Percentiles rank a stretch among this genome's conserved stretches.
phyloP scores from a whole-genome alignment of 768 basidiomycete species.

The Suillus luteus region DNA sequence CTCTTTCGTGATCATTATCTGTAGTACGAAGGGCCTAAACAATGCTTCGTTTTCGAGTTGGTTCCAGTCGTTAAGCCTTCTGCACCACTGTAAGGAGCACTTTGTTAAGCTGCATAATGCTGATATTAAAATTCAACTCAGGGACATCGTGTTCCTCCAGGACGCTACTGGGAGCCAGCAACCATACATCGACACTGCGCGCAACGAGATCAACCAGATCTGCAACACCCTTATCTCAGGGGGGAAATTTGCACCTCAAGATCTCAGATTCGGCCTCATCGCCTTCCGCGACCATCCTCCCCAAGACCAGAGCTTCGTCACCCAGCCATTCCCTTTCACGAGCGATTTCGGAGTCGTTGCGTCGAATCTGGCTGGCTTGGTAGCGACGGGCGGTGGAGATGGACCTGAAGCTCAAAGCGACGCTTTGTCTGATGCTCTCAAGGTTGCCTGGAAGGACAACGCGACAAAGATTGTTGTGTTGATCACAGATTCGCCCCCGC shows the following conservation, averaged over 20 bases:
- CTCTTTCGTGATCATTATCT: background rate
- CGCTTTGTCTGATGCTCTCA: background rate
- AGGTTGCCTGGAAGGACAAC: background rate
- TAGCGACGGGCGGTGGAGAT: background rate
- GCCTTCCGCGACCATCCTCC: background rate
- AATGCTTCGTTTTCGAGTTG: background rate
- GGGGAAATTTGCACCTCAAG: background rate
- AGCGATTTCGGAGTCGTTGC: too few species aligned
- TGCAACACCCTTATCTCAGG: background rate
- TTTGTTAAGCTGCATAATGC: background rate
- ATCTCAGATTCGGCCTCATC: background rate
- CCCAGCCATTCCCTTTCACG: background rate
- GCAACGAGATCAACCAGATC: background rate
- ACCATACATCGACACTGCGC: background rate
- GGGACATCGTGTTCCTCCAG: background rate
- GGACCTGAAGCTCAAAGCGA: background rate
- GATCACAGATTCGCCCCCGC: background rate
- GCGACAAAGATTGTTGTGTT: background rate
- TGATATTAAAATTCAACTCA: background rate
- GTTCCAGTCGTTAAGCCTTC: background rate
- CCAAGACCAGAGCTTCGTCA: background rate
- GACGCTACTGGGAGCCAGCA: background rate
- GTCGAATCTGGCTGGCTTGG: too few species aligned
- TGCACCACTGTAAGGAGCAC: background rate
- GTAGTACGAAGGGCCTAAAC: background rate